These are phyloP conservation scores for Botrytis squamosa DNA, from an alignment of 2,329 filamentous ascomycete species.

Conservation along the genomic window DNA sequence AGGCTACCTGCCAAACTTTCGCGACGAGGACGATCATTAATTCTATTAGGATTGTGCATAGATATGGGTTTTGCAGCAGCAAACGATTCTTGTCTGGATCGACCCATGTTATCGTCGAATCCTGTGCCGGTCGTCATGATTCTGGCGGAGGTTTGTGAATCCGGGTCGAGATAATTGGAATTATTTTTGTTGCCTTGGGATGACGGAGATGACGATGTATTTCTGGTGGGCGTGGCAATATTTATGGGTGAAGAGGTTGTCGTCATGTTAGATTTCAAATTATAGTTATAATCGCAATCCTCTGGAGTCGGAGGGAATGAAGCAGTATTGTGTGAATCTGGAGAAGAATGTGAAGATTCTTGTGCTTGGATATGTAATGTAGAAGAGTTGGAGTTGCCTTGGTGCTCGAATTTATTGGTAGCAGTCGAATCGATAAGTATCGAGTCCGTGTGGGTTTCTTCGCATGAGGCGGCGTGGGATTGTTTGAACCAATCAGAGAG, in stretches of 20 bases:
- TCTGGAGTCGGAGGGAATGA: neutral
- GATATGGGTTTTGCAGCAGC: conserved; percentile 65
- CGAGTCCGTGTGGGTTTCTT: conserved; percentile 11
- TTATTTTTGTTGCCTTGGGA: conserved; percentile 38
- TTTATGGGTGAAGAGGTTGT: conserved; percentile 39
- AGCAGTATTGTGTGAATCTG: neutral
- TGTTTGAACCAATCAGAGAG: conserved; percentile 18
- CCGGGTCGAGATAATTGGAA: conserved; percentile 33
- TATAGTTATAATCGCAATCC: neutral
- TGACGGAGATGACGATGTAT: conserved; percentile 41
- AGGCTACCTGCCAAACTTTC: conserved; percentile 64
- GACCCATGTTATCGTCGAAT: conserved; percentile 53
- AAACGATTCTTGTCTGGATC: conserved; percentile 60
- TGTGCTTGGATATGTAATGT: neutral
- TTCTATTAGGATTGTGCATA: conserved; percentile 62
- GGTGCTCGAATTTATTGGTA: neutral
- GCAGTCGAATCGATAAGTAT: conserved; percentile 3
- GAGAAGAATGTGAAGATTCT: conserved; percentile 16
- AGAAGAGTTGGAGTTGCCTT: conserved; percentile 16
- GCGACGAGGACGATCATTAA: conserved; percentile 55
- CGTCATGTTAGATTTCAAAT: conserved; percentile 33
- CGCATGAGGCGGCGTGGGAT: conserved; percentile 18
- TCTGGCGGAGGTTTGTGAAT: conserved; percentile 46
- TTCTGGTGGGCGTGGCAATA: conserved; percentile 39
- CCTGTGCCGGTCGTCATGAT: conserved; percentile 53